Conservation (phyloP, 352 stramenopile species). For the Thraustotheca clavata region DNA sequence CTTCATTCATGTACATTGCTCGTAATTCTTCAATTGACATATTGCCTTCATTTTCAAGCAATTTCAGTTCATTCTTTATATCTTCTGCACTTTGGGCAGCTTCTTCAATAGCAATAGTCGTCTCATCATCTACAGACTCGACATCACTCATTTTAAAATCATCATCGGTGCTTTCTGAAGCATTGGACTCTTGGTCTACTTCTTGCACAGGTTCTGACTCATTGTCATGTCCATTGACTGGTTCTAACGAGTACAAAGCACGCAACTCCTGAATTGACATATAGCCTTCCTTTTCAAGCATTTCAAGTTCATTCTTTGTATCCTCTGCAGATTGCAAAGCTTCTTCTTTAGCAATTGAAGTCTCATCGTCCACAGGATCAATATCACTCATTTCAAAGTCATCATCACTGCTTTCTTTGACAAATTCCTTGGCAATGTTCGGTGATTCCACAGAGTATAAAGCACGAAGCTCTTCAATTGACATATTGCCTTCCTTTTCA, state of each 20-base stretch:
- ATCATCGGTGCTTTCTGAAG: background rate
- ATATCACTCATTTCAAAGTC: conserved; percentile 31
- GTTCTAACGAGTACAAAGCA: conserved; percentile 63
- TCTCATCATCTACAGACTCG: conserved; percentile 21
- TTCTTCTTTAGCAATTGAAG: conserved; percentile 77
- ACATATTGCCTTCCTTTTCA: conserved; percentile 85
- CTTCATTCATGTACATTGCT: background rate
- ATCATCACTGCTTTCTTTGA: background rate
- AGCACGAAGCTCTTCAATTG: conserved; percentile 75
- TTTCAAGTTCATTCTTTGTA: conserved; percentile 54
- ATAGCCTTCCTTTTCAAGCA: conserved; percentile 74
- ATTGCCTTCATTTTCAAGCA: conserved; percentile 74
- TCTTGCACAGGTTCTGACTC: too few relatives aligned
- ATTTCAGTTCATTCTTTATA: conserved; percentile 54
- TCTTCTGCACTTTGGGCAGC: conserved; percentile 23
- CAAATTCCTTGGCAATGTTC: background rate
- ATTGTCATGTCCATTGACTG: too few relatives aligned
- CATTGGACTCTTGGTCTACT: too few relatives aligned
- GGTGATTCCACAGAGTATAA: conserved; percentile 30
- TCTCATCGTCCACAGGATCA: conserved; percentile 55
- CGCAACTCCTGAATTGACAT: conserved; percentile 85
- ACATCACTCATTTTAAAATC: conserved; percentile 19
- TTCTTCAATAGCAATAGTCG: background rate
- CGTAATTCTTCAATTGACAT: conserved; percentile 35
- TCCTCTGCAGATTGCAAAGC: conserved; percentile 26